Percentiles rank a stretch among this genome's conserved stretches.
Conservation (phyloP, 495 filamentous ascomycete genomes). For the Pyrenula massariospora region DNA sequence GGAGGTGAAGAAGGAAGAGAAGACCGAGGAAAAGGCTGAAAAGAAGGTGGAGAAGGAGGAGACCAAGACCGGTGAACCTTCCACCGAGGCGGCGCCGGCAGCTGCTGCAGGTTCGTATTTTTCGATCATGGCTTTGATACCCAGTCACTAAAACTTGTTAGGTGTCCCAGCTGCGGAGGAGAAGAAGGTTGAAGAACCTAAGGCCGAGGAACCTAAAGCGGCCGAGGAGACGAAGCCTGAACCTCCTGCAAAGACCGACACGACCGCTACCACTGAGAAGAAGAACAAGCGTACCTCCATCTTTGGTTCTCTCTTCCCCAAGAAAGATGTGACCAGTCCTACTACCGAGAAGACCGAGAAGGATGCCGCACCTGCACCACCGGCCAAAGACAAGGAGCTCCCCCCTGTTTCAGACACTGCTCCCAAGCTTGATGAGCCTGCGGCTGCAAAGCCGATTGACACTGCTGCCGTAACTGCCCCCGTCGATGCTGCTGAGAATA, state of each 20-base stretch:
- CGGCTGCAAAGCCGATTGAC: slow-evolving; percentile 29
- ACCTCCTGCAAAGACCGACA: background rate
- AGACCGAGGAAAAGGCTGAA: slow-evolving; percentile 68
- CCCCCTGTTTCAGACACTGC: slow-evolving; percentile 32
- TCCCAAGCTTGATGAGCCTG: slow-evolving; percentile 40
- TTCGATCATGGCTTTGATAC: background rate
- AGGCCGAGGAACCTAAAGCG: background rate
- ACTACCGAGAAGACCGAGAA: slow-evolving; percentile 39
- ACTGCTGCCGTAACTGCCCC: slow-evolving; percentile 31
- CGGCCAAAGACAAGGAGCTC: slow-evolving; percentile 25
- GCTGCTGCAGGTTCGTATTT: background rate
- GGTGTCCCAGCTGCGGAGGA: background rate
- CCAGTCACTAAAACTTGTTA: background rate
- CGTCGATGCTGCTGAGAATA: slow-evolving; percentile 24
- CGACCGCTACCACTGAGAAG: slow-evolving; percentile 8
- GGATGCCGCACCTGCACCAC: slow-evolving; percentile 31
- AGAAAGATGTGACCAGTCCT: slow-evolving; percentile 40
- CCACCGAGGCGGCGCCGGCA: background rate
- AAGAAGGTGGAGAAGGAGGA: slow-evolving; percentile 43
- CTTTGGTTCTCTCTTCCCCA: slow-evolving; percentile 38
- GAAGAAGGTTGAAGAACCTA: slow-evolving; percentile 1
- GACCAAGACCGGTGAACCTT: background rate
- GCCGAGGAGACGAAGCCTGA: slow-evolving; percentile 1
- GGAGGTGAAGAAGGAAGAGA: slow-evolving; percentile 30
- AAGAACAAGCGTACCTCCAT: slow-evolving; percentile 40